Evolutionary conservation across 2,329 filamentous ascomycete genomes (phyloP), one percentile per base, ranked within the genome.

Genomic region (Beauveria bassiana): DNA sequence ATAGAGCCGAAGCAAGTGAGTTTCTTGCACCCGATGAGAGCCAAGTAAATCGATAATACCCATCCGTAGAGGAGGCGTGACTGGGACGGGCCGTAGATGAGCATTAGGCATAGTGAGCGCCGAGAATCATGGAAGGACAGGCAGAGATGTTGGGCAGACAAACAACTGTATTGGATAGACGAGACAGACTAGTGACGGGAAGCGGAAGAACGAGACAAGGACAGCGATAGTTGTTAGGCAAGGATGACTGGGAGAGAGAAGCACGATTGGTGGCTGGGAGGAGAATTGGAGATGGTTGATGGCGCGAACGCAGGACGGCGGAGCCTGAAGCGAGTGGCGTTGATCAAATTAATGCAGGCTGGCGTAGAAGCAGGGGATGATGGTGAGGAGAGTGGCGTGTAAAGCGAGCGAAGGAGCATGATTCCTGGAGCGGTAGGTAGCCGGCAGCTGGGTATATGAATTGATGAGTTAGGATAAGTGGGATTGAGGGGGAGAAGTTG

Each of bases 11-110:
- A 42, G 6, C 26, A 18, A 46, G 12, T 14, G 5, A 47, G 5
- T 6, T 16, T 14, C 14, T 38, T 38, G 34, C 34, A 12, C 4
- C 4, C 34, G 12, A 34, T 34, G 10, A 16, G 34, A 38, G 34
- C 34, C 16, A 38, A 38, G 3, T 16, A 16, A 38, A 6, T 47
- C 5, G 28, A 49, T 9, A 14, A 49, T 40, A 7, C 24, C 28
- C 5, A 38, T 38, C 34, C 12, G 34, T 38, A 59, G 9, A 18
- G 2, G 6, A 24, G 16, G 18, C 38, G 16, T 43, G 42, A 43
- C 40, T 38, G 58, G 58, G 20, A 53, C 58, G 58, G 58, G 49
- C 58, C 50, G 58, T 40, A 54, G 58, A 60, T 60, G 52, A 46
- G 10, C 24, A 43, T 24, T 28, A n/a, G 54, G 40, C 54, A 43